Evolutionary conservation across 2,329 filamentous ascomycete genomes (phyloP), one percentile per base, ranked within the genome.

Genomic region (Thielaviopsis ethacetica): DNA sequence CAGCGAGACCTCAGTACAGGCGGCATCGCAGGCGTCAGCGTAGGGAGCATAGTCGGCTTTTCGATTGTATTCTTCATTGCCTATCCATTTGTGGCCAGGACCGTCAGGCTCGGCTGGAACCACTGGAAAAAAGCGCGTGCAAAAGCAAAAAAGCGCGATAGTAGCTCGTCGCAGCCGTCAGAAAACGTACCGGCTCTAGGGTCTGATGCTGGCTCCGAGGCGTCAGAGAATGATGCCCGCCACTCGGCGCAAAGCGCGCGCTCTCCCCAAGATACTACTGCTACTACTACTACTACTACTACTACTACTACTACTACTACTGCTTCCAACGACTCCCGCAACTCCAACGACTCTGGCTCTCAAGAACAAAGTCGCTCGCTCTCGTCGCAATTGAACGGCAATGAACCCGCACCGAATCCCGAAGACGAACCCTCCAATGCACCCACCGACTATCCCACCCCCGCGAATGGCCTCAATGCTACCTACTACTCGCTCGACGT

Each of bases 1-100:
- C 47, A 53, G 24, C 56, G 62, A 15, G 55, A 57, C 50, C 63
- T 71, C 22, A 66, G 65, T 17, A 61, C 67, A 0, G 80, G 80
- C 5, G 77, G 76, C 1, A 82, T 84, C 30, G 80, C 78, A 1
- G 82, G 81, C 5, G 81, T 85, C 38, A 74, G 72, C 1, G 71
- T 85, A 44, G 80, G 80, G 21, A 68, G 67, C 1, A 70, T 75
- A 1, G 75, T 62, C 19, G 59, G 62, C 27, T 51, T 56, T 13
- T 54, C 60, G 12, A 58, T 63, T 44, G 56, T 62, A 24, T 56
- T 60, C 21, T 54, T 63, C 12, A 60, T 62, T n/a, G 54, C 60
- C 19, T 63, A 62, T 53, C 62, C 62, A n/a, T 51, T 63, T 47
- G 34, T 63, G 26, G 61, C 61, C n/a, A 56, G 59, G 26, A 58